A percentile compares a stretch with the other conserved stretches of the same genome.
phyloP scores from a whole-genome alignment of 2,329 filamentous ascomycete genomes.

The Curvularia sp. region DNA sequence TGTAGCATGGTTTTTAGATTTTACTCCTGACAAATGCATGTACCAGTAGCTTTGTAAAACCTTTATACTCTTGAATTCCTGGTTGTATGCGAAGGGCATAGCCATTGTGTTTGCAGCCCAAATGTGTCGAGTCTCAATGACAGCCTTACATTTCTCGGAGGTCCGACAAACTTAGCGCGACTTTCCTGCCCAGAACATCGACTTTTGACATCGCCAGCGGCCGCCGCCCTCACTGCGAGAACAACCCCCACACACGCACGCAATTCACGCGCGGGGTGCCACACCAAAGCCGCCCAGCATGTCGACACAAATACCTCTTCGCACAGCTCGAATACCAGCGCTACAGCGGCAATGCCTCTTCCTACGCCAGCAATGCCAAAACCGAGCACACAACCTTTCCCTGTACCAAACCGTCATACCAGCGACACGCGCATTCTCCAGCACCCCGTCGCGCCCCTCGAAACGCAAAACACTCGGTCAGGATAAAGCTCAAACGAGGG shows the following conservation, averaged over 20 bases:
- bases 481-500: conserved; percentile 20
- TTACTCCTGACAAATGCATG: background rate
- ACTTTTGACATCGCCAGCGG: conserved; percentile 18
- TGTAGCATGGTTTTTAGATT: background rate
- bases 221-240: conserved; percentile 12
- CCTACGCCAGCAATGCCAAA: conserved; percentile 20
- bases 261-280: conserved; percentile 11
- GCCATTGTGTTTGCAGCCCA: background rate
- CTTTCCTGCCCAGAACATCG: conserved; percentile 15
- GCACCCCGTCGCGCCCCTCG: conserved; percentile 25
- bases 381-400: conserved; percentile 8
- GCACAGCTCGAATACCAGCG: conserved; percentile 30
- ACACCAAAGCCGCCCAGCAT: conserved; percentile 9
- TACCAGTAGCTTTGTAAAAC: no score
- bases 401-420: conserved; percentile 12
- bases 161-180: conserved; percentile 20
- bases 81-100: background rate
- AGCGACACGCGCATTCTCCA: conserved; percentile 33
- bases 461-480: conserved; percentile 14
- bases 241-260: background rate
- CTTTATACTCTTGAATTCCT: background rate
- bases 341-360: conserved; percentile 41
- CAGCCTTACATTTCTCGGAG: background rate
- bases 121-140: background rate
- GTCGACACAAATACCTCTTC: conserved; percentile 33